A percentile compares a stretch with the other conserved stretches of the same genome.
These are phyloP conservation scores for Oryza brachyantha DNA, from an alignment of 176 grass and related monocot species.

Conservation along the genomic window DNA sequence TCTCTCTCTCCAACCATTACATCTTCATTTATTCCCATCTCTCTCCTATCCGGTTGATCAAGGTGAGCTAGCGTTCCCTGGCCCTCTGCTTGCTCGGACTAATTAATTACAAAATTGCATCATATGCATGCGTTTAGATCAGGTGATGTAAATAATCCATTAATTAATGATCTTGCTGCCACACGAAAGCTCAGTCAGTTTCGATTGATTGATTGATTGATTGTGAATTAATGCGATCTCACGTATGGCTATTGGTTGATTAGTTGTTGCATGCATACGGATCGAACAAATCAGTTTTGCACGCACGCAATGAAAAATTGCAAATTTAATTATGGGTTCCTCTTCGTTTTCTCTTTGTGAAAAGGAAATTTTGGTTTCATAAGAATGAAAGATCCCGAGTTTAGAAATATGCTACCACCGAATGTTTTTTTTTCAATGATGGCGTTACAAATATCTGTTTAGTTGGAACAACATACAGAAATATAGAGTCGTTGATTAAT, in stretches of 20 bases:
- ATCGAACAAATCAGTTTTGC: background rate
- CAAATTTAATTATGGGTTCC: background rate
- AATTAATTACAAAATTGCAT: background rate
- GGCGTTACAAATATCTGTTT: background rate
- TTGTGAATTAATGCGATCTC: background rate
- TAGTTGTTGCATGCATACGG: background rate
- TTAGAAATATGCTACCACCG: no score
- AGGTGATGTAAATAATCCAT: background rate
- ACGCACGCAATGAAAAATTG: background rate
- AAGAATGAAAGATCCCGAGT: no score
- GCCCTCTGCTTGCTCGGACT: background rate
- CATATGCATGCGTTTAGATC: background rate
- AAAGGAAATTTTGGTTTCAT: no score
- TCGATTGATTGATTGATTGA: no score
- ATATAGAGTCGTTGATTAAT: background rate
- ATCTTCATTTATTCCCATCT: background rate
- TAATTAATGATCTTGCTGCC: background rate
- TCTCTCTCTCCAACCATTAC: background rate
- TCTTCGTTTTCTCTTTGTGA: background rate
- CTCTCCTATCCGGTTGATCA: background rate
- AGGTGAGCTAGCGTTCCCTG: background rate
- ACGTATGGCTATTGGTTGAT: background rate
- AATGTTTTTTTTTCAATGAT: background rate
- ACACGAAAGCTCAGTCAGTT: background rate
- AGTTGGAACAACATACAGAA: background rate